Conservation (phyloP, 306 rosid species). For the Dryas alaskensis region DNA sequence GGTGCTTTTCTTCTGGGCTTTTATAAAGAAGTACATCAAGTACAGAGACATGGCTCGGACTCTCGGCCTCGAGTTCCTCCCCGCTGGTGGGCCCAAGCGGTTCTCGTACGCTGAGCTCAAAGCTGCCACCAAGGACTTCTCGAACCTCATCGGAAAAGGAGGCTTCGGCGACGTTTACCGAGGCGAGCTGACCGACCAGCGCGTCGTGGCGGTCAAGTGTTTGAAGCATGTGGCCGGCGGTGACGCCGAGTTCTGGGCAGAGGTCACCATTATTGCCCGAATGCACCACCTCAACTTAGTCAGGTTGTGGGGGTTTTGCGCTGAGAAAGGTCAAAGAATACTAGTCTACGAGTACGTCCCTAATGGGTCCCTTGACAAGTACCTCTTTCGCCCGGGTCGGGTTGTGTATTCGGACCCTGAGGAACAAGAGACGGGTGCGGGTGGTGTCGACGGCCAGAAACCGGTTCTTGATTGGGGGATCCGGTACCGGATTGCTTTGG, state of each 20-base stretch:
- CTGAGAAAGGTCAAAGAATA: slow-evolving; percentile 82
- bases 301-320: slow-evolving; percentile 87
- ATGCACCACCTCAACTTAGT: slow-evolving; percentile 97
- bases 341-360: slow-evolving; percentile 74
- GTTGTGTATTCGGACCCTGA: neutral
- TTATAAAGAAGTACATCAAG: slow-evolving; percentile 71
- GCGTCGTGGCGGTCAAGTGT: slow-evolving; percentile 82
- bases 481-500: slow-evolving; percentile 73
- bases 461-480: slow-evolving; percentile 66
- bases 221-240: slow-evolving; percentile 70
- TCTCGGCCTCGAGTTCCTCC: slow-evolving; percentile 80
- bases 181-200: slow-evolving; percentile 74
- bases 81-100: slow-evolving; percentile 88
- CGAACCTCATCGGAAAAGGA: slow-evolving; percentile 65
- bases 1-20: slow-evolving; percentile 72
- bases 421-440: neutral
- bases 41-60: slow-evolving; percentile 94
- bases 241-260: slow-evolving; percentile 85
- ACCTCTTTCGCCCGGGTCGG: slow-evolving; percentile 35
- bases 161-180: slow-evolving; percentile 85
- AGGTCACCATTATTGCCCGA: slow-evolving; percentile 81
- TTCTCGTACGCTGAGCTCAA: slow-evolving; percentile 74
- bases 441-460: neutral
- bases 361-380: slow-evolving; percentile 75
- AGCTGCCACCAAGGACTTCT: slow-evolving; percentile 74